A percentile compares a stretch with the other conserved stretches of the same genome.
Evolutionary conservation across 768 basidiomycete species (phyloP).

Genomic region (Hericium coralloides): DNA sequence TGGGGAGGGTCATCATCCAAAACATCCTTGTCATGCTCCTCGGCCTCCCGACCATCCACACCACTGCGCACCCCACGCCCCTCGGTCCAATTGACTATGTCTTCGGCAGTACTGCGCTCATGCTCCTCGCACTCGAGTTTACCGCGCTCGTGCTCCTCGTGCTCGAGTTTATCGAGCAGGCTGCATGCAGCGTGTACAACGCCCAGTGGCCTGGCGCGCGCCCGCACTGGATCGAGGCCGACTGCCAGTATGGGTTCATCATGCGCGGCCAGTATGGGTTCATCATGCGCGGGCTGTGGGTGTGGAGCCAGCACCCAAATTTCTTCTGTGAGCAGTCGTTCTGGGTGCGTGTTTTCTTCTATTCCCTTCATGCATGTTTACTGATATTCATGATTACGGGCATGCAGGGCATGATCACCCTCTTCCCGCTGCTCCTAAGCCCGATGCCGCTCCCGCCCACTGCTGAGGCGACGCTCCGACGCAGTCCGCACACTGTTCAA

Average conservation of each 20-base stretch:
- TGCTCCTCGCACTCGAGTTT: constrained; percentile 62
- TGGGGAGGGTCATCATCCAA: constrained; percentile 40
- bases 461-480: constrained; percentile 13
- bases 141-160: constrained; percentile 74
- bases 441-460: constrained; percentile 13
- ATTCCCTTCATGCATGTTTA: neutral
- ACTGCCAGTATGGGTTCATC: no score
- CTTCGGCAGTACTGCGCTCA: constrained; percentile 50
- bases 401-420: constrained; percentile 53
- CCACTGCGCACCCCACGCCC: constrained; percentile 40
- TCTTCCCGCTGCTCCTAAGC: constrained; percentile 52
- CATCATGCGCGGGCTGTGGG: constrained; percentile 77
- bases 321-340: constrained; percentile 85
- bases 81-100: constrained; percentile 55
- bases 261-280: constrained; percentile 80
- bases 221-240: constrained; percentile 58
- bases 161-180: constrained; percentile 62
- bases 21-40: constrained; percentile 74
- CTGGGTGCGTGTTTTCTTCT: constrained; percentile 45
- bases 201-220: constrained; percentile 54
- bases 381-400: constrained; percentile 1
- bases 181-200: constrained; percentile 22
- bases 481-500: constrained; percentile 23
- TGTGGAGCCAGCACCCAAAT: constrained; percentile 86
- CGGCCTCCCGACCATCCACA: constrained; percentile 50